Evolutionary conservation across 176 grass and related monocot species (phyloP).

Genomic region (Raddia guianensis): DNA sequence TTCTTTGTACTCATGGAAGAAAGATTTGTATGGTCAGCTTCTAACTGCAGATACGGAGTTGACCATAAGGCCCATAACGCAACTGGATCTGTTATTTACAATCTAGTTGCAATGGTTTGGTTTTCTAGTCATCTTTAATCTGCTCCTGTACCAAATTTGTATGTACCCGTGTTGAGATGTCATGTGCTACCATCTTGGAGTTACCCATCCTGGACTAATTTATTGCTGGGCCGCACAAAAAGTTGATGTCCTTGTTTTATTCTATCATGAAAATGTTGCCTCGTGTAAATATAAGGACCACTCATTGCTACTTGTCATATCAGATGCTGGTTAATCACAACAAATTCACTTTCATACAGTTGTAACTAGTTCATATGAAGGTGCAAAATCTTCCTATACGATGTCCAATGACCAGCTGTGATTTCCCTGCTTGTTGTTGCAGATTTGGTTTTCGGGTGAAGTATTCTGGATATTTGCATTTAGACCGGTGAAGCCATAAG

Average conservation of each 20-base stretch:
- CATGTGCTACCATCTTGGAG: background rate
- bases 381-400: constrained; percentile 14
- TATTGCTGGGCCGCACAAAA: background rate
- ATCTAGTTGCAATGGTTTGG: background rate
- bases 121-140: background rate
- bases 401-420: constrained; percentile 11
- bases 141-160: background rate
- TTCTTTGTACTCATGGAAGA: background rate
- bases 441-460: constrained; percentile 67
- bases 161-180: background rate
- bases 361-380: background rate
- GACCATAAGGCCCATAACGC: background rate
- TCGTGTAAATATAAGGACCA: background rate
- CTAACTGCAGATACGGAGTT: background rate
- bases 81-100: background rate
- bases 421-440: constrained; percentile 24
- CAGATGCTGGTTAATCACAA: background rate
- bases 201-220: background rate
- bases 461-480: constrained; percentile 60
- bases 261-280: background rate
- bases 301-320: background rate
- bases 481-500: constrained; percentile 31
- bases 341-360: background rate
- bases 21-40: background rate
- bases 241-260: background rate